A percentile compares a stretch with the other conserved stretches of the same genome.
Conservation (phyloP, 306 rosid genomes). For the Elaeagnus macrophylla region DNA sequence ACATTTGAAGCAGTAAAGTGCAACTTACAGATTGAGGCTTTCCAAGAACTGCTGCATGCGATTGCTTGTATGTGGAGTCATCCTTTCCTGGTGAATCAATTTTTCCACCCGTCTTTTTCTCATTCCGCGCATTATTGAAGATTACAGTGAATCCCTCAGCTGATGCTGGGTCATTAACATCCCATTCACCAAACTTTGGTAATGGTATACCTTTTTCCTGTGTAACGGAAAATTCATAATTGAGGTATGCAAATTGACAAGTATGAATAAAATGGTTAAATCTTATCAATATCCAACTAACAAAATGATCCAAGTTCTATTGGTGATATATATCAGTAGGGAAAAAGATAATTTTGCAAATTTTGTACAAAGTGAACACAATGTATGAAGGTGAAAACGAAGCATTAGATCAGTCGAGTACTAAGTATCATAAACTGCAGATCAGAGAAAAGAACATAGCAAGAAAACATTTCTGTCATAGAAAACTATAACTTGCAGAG, state of each 20-base stretch:
- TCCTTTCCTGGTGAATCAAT: slow-evolving; percentile 45
- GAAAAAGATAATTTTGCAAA: too few species aligned
- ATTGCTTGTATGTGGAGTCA: slow-evolving; percentile 29
- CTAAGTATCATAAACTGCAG: too few species aligned
- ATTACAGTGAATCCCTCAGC: slow-evolving; percentile 74
- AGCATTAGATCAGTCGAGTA: too few species aligned
- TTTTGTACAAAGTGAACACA: too few species aligned
- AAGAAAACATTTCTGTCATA: too few species aligned
- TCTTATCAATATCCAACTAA: background rate
- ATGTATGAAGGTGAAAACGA: too few species aligned
- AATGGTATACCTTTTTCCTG: slow-evolving; percentile 53
- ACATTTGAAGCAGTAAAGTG: too few species aligned
- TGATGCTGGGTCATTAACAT: slow-evolving; percentile 69
- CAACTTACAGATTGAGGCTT: slow-evolving; percentile 50
- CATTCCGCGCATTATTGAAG: slow-evolving; percentile 70
- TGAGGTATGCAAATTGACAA: background rate
- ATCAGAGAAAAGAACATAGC: too few species aligned
- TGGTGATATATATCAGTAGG: too few species aligned
- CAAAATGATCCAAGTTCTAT: too few species aligned
- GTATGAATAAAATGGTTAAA: slow-evolving; percentile 2
- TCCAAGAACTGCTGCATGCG: slow-evolving; percentile 35
- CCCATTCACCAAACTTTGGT: slow-evolving; percentile 88
- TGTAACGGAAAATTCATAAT: slow-evolving; percentile 6
- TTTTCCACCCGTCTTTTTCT: slow-evolving; percentile 46
- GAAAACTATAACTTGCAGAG: too few species aligned